Evolutionary conservation across 2,329 filamentous ascomycete species (phyloP), one percentile per base, ranked within the genome.

Genomic region (Xylariaceae sp.): DNA sequence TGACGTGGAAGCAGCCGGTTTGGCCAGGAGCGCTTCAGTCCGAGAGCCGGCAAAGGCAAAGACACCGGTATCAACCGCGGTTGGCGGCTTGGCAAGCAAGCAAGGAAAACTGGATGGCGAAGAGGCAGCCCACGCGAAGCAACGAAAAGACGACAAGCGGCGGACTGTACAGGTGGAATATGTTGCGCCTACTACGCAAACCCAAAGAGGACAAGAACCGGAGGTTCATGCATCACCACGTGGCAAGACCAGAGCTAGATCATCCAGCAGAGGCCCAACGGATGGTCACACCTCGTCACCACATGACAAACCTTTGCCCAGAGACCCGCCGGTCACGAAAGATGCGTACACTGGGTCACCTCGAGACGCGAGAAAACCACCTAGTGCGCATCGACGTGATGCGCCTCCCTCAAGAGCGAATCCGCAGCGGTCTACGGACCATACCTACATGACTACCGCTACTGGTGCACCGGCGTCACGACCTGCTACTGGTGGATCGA

Each of bases 131-230:
- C 54, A 76, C 41, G 75, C 82, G 31, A 85, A 85, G 63, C 80
- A 83, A 40, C 88, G 89, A 68, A 87, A 91, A 60, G 92, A 97
- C 67, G 88, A 88, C 63, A 97, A 97, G 73, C 86, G 94, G 51
- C 84, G 92, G 62, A 99, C 94, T 0, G 90, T 99, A 0, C 94
- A 99, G 73, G 89, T 99, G 55, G 94, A 99, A 75, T 99, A 99
- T 70, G 94, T 97, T 51, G 89, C 92, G 17, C 94, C 94, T 19
- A 86, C 87, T 22, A 95, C 90, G 6, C 86, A 93, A 66, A 97
- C 93, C 1, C 81, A 87, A 56, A 83, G 93, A 58, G 90, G 88
- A 31, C 82, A 71, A 11, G 56, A 66, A 55, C 69, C 57, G 66
- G 63, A 66, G 39, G 45, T 28, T 39, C 62, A 63, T 28, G 47